phyloP scores from a whole-genome alignment of 805 yeast genomes.

The Yarrowia bubula region DNA sequence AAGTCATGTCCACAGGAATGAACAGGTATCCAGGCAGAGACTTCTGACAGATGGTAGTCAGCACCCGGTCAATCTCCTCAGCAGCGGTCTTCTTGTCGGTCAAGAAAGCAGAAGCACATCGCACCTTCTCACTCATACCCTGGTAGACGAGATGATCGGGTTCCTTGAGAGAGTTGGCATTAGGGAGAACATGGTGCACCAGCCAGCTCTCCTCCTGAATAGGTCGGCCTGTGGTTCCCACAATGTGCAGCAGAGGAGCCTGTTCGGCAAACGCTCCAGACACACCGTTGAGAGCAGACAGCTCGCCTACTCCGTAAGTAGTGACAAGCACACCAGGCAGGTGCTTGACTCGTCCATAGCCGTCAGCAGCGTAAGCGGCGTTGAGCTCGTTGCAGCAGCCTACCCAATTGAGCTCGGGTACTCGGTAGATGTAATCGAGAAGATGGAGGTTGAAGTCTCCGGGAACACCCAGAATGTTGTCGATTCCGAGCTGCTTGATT shows the following conservation, averaged over 20 bases:
- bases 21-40: slow-evolving; percentile 82
- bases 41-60: slow-evolving; percentile 51
- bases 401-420: slow-evolving; percentile 60
- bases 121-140: slow-evolving; percentile 55
- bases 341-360: slow-evolving; percentile 66
- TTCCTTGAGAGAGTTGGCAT: slow-evolving; percentile 37
- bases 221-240: slow-evolving; percentile 63
- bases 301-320: slow-evolving; percentile 89
- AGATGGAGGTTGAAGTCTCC: slow-evolving; percentile 47
- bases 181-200: slow-evolving; percentile 44
- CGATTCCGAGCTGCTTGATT: slow-evolving; percentile 40
- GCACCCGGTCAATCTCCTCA: slow-evolving; percentile 65
- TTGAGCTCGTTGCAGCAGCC: slow-evolving; percentile 89
- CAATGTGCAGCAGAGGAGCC: slow-evolving; percentile 78
- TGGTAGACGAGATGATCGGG: slow-evolving; percentile 70
- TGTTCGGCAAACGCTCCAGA: slow-evolving; percentile 81
- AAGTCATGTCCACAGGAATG: slow-evolving; percentile 65
- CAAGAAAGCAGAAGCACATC: slow-evolving; percentile 56
- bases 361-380: slow-evolving; percentile 88
- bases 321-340: slow-evolving; percentile 67
- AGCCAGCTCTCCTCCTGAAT: slow-evolving; percentile 40
- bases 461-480: slow-evolving; percentile 45
- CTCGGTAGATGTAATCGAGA: slow-evolving; percentile 42
- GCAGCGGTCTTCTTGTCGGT: slow-evolving; percentile 49
- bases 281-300: slow-evolving; percentile 78